Evolutionary conservation across 2,329 filamentous ascomycete genomes (phyloP), one percentile per base, ranked within the genome.

Genomic region (Colletotrichum ledebouriae): DNA sequence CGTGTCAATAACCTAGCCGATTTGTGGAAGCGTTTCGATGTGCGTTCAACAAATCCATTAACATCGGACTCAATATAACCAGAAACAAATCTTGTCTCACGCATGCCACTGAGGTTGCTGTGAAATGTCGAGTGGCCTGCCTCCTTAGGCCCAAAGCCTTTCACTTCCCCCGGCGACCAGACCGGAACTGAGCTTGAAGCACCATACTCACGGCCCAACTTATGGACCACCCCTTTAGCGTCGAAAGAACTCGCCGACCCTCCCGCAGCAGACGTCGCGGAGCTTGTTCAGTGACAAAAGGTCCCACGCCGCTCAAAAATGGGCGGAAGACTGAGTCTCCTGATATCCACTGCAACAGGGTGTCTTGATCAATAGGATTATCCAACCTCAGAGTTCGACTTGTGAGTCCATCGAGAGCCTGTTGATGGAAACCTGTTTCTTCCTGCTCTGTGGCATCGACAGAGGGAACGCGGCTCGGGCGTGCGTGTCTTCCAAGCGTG

Each of bases 141-240:
- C 25, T 29, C 4, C 25, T 29, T 4, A 6, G 5, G 6, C 25
- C 25, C 25, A 29, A 1, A 3, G 49, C 13, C 49, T 29, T 29
- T 52, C 2, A 13, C 37, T 7, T 52, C 1, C 20, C 25, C 3
- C 25, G 49, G 15, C 49, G 15, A 2, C 29, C 29, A 6, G 15
- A 12, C 25, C n/a, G 25, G 7, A 29, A 52, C 25, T 52, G 49
- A n/a, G 49, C 49, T 9, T n/a, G 49, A n/a, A 52, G 15, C 3
- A 52, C 49, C 49, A 52, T 52, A 2, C 49, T 29, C n/a, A 52
- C n/a, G 29, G 49, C 25, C 10, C 34, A n/a, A 15, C 49, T 52
- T n/a, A 52, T 12, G n/a, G 49, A 52, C 49, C 49, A 52, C 5
- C 49, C 49, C 2, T 22, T 52, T n/a, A 33, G 49, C 25, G 10